A percentile compares a stretch with the other conserved stretches of the same genome.
Evolutionary conservation across 2,329 filamentous ascomycete genomes (phyloP).

Genomic region (Orbilia blumenaviensis): DNA sequence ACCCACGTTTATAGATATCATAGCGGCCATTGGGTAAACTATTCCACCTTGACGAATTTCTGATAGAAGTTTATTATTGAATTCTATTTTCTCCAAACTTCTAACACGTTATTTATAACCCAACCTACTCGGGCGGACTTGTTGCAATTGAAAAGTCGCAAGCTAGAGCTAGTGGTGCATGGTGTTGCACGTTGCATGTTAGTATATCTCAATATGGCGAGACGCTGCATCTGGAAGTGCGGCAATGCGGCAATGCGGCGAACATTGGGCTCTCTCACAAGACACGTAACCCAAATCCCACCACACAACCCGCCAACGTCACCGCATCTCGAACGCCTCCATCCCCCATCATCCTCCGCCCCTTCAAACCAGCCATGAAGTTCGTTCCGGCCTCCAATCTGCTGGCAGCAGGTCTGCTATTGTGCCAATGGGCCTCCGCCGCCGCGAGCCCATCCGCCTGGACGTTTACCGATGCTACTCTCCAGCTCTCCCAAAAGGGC

Average conservation of each 20-base stretch:
- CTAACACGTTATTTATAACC: no score
- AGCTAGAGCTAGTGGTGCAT: no score
- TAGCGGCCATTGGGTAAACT: no score
- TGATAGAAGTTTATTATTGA: no score
- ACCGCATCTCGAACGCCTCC: constrained; percentile 20
- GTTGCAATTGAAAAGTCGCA: no score
- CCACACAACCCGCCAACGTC: not conserved
- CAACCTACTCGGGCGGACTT: no score
- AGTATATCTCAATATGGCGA: not conserved
- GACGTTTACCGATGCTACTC: constrained; percentile 41
- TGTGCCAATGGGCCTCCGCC: constrained; percentile 32
- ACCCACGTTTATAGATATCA: no score
- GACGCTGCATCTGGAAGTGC: constrained; percentile 5
- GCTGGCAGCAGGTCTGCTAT: constrained; percentile 51
- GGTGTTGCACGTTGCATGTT: not conserved
- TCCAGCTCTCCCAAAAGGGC: constrained; percentile 47
- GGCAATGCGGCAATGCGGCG: not conserved
- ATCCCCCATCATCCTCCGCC: constrained; percentile 24
- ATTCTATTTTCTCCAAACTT: no score
- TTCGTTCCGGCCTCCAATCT: constrained; percentile 18
- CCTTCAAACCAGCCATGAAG: constrained; percentile 28
- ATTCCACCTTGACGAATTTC: no score
- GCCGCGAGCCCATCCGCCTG: constrained; percentile 14
- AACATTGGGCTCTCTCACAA: constrained; percentile 22
- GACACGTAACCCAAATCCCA: constrained; percentile 42